Evolutionary conservation across 2,329 filamentous ascomycete genomes (phyloP), one percentile per base, ranked within the genome.

Genomic region (Rutstroemia sp.): DNA sequence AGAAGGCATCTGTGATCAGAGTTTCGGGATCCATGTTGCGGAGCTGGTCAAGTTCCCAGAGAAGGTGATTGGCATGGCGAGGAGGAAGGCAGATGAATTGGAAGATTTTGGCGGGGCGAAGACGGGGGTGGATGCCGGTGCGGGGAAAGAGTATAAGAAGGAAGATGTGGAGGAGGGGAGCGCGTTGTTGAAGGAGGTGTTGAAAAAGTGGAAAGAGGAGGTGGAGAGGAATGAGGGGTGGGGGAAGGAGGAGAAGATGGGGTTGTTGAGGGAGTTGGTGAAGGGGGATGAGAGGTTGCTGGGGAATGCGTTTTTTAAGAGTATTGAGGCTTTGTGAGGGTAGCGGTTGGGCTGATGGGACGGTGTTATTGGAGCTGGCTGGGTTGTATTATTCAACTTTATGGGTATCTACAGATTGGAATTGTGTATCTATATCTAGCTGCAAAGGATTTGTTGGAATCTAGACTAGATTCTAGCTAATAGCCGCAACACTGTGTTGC

Each of bases 21-120:
- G 88, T 57, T 99, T 99, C 71, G 94, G 94, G 65, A 99, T 99
- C 65, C 94, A 99, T 73, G 95, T 99, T 14, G 94, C 94, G 0
- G 94, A 99, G 74, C 81, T 99, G 5, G 94, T 99, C 19, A 84
- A 92, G 46, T 99, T 99, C 75, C 94, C 94, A 0, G 86, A 90
- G 65, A 99, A 99, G 75, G 95, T 99, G 16, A 88, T 99, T 59
- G 90, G 91, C 61, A 99, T 99, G 95, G 94, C 94, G n/a, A 95
- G 95, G 75, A 83, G 94, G 65, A 99, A 99, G 76, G 94, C 94
- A 0, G 94, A 97, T 71, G 95, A 99, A 77, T 79, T 99, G 38
- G 94, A 99, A 71, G 94, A 99, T 70, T 99, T 99, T 66, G 88
- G 88, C 0, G 84, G 89, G 65, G 85, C 88, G 60, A 78, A 79